Conservation (phyloP, 2,329 filamentous ascomycete species). For the Didymella segeticola region DNA sequence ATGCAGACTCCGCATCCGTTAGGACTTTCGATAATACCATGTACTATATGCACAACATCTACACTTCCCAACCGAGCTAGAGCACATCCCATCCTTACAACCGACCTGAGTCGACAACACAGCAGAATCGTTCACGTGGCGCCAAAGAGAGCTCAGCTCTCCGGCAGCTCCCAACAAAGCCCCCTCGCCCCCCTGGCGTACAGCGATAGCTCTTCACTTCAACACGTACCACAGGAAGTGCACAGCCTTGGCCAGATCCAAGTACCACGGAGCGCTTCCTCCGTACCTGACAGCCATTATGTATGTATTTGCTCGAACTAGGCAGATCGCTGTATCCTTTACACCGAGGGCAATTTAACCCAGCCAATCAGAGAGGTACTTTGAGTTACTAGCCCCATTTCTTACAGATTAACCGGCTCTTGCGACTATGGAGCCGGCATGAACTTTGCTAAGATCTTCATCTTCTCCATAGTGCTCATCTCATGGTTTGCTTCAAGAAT, state of each 20-base stretch:
- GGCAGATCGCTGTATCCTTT: slow-evolving; percentile 3
- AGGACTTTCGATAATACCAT: neutral
- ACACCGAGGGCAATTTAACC: slow-evolving; percentile 4
- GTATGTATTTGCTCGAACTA: neutral
- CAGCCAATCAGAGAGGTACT: slow-evolving; percentile 2
- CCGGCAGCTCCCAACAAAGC: neutral
- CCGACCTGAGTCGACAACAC: too few relatives aligned
- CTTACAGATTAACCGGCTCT: slow-evolving; percentile 9
- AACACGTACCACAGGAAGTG: neutral
- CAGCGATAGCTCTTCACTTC: too few relatives aligned
- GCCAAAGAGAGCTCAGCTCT: neutral
- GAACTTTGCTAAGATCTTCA: neutral
- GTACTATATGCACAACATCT: slow-evolving; percentile 1
- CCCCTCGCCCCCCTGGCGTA: neutral
- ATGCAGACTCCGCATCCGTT: neutral
- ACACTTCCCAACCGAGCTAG: neutral
- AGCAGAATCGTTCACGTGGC: neutral
- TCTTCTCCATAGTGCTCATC: slow-evolving; percentile 4
- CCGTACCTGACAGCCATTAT: neutral
- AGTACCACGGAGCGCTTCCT: slow-evolving; percentile 1
- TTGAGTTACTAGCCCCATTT: neutral
- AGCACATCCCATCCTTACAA: neutral
- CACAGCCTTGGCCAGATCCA: neutral
- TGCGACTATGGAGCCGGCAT: neutral
- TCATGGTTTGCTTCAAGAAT: slow-evolving; percentile 1